Conservation (phyloP, 495 filamentous ascomycete genomes). For the Tuber brumale region DNA sequence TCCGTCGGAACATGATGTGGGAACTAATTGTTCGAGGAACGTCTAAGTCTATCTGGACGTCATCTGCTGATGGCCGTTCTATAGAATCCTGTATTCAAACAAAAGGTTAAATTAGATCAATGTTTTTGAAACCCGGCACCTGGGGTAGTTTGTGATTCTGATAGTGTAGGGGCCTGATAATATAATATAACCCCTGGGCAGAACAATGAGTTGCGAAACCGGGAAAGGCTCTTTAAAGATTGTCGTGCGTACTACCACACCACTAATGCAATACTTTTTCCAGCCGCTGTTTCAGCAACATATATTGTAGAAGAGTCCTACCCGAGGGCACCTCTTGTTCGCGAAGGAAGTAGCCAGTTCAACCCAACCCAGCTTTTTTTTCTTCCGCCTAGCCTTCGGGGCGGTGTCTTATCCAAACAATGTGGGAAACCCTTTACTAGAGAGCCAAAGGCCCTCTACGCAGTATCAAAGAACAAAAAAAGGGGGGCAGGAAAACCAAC, state of each 20-base stretch:
- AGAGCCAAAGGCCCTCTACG: background rate
- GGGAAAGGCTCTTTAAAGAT: background rate
- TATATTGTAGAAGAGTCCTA: conserved; percentile 1
- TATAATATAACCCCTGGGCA: background rate
- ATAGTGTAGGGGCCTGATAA: background rate
- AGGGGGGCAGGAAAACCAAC: conserved; percentile 29
- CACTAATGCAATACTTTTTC: background rate
- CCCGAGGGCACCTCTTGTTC: background rate
- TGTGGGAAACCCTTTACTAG: background rate
- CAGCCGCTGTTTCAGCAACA: background rate
- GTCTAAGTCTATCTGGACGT: conserved; percentile 95
- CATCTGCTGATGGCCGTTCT: conserved; percentile 69
- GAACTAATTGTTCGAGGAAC: conserved; percentile 91
- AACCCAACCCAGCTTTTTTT: background rate
- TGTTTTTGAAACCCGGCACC: background rate
- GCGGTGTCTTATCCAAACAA: background rate
- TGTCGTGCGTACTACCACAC: background rate
- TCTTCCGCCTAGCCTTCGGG: background rate
- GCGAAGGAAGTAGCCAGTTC: background rate
- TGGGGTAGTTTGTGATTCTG: background rate
- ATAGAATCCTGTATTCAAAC: conserved; percentile 60
- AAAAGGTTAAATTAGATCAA: conserved; percentile 8
- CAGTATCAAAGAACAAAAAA: background rate
- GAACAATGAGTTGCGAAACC: background rate
- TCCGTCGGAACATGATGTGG: conserved; percentile 93